These are phyloP conservation scores for Aspergillus japonicus DNA, from an alignment of 2,329 filamentous ascomycete genomes.

Conservation along the genomic window DNA sequence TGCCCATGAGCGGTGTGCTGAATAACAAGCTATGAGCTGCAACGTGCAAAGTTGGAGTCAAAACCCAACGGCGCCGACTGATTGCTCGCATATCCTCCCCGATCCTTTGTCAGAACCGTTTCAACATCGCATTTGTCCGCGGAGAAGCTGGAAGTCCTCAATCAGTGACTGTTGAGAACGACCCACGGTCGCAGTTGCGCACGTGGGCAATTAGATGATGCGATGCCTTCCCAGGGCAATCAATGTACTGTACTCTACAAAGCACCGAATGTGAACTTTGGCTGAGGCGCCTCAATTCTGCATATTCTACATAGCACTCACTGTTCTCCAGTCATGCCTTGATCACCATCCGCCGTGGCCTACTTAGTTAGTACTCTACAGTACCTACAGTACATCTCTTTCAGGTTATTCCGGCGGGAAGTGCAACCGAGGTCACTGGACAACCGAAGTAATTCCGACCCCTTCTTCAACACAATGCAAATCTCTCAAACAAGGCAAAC, in stretches of 20 bases:
- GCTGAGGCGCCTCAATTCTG: background rate
- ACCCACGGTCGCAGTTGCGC: background rate
- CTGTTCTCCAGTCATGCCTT: background rate
- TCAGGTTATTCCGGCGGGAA: too few relatives aligned
- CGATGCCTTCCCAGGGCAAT: background rate
- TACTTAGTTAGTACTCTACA: too few relatives aligned
- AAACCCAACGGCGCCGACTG: background rate
- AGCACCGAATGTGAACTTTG: background rate
- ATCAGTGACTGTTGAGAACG: background rate
- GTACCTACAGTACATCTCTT: too few relatives aligned
- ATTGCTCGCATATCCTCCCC: background rate
- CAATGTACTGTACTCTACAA: background rate
- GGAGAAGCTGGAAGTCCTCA: constrained; percentile 1
- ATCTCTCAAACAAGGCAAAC: background rate
- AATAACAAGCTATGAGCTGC: background rate
- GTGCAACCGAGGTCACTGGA: background rate
- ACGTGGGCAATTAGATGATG: background rate
- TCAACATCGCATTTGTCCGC: constrained; percentile 1
- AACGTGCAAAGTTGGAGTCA: background rate
- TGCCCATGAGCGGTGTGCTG: background rate
- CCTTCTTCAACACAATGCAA: too few relatives aligned
- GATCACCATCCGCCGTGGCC: background rate
- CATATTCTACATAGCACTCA: too few relatives aligned
- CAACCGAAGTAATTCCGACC: background rate
- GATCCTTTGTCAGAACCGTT: background rate